Evolutionary conservation across 2,329 filamentous ascomycete species (phyloP).

Genomic region (Fusarium mangiferae): DNA sequence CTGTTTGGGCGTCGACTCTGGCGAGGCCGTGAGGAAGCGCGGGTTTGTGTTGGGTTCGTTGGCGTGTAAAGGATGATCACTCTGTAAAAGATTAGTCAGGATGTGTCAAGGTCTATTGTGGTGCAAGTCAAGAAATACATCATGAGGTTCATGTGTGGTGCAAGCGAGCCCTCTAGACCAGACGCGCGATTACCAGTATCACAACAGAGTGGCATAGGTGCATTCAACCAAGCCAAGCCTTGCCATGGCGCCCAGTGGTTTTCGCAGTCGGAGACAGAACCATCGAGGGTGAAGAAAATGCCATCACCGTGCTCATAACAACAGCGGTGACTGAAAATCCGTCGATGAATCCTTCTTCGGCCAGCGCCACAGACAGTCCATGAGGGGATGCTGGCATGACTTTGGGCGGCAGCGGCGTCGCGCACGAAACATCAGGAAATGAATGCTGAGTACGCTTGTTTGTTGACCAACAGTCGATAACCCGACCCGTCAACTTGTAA

Average conservation of each 20-base stretch:
- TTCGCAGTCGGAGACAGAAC: no score
- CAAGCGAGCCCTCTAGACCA: neutral
- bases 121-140: neutral
- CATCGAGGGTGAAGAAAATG: neutral
- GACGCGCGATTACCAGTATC: neutral
- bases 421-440: neutral
- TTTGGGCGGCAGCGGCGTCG: no score
- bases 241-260: neutral
- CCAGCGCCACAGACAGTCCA: neutral
- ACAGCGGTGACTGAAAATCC: fast-evolving
- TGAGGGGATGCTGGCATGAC: neutral
- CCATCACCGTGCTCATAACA: fast-evolving
- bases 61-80: neutral
- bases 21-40: neutral
- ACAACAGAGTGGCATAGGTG: fast-evolving
- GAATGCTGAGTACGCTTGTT: neutral
- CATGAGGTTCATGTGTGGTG: fast-evolving
- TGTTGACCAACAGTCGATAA: neutral
- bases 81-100: neutral
- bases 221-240: fast-evolving
- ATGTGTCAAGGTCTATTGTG: no score
- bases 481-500: neutral
- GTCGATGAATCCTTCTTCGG: neutral
- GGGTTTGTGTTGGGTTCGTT: neutral
- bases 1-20: neutral